These are phyloP conservation scores for Oenanthe javanica DNA, from an alignment of 140 eudicot species.

Conservation along the genomic window DNA sequence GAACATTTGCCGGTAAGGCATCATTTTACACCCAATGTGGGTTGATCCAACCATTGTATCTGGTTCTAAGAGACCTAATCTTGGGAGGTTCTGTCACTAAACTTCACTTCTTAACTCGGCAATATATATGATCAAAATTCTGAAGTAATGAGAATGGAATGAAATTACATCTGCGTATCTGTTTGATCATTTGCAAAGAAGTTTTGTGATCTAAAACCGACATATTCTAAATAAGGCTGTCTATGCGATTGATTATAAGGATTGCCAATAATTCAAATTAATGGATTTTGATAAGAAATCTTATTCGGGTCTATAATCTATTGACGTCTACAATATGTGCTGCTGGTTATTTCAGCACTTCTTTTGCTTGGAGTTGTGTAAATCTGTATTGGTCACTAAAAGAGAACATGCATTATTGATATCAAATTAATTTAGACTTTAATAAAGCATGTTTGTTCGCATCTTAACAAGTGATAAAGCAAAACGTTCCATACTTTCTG, in stretches of 20 bases:
- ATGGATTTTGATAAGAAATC: neutral
- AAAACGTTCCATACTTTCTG: neutral
- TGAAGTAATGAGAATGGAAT: neutral
- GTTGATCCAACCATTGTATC: neutral
- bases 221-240: neutral
- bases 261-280: neutral
- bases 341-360: neutral
- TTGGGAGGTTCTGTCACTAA: neutral
- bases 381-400: neutral
- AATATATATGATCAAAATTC: neutral
- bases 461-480: neutral
- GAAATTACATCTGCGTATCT: neutral
- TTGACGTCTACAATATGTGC: neutral
- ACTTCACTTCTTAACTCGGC: neutral
- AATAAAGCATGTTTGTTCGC: neutral
- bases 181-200: neutral
- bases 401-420: neutral
- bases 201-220: too few species aligned
- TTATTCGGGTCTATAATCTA: neutral
- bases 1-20: conserved; percentile 75
- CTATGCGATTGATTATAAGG: neutral
- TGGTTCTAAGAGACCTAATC: neutral
- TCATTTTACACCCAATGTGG: neutral
- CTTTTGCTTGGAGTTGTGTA: neutral
- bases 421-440: neutral